These are phyloP conservation scores for Pythium brachiatum DNA, from an alignment of 352 stramenopile genomes.

Conservation along the genomic window DNA sequence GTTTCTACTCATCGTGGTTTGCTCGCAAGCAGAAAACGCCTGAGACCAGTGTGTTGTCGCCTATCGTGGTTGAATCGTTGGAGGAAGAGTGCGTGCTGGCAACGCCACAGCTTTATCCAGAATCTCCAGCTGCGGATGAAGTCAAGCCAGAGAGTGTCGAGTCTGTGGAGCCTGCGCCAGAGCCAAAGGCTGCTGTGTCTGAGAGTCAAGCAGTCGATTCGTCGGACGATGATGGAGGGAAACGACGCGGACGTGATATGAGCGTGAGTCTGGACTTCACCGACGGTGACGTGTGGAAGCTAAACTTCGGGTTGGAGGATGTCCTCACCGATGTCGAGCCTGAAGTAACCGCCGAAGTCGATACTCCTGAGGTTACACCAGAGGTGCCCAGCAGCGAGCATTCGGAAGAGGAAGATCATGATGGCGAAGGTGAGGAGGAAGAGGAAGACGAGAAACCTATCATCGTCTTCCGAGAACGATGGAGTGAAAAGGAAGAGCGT, in stretches of 20 bases:
- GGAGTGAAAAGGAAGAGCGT: slow-evolving; percentile 71
- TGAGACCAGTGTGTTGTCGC: background rate
- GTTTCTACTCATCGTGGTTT: slow-evolving; percentile 76
- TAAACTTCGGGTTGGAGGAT: slow-evolving; percentile 76
- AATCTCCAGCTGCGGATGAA: background rate
- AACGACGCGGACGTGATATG: slow-evolving; percentile 44
- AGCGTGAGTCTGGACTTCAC: slow-evolving; percentile 76
- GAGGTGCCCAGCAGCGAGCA: slow-evolving; percentile 6
- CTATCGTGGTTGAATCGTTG: background rate
- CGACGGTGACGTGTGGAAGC: slow-evolving; percentile 63
- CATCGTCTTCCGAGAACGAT: slow-evolving; percentile 82
- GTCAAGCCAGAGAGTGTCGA: slow-evolving; percentile 4
- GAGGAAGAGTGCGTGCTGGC: slow-evolving; percentile 11
- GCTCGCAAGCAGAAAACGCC: slow-evolving; percentile 41
- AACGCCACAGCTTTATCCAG: slow-evolving; percentile 4
- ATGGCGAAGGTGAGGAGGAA: slow-evolving; percentile 44
- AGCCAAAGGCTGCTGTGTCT: slow-evolving; percentile 7
- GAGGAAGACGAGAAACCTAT: slow-evolving; percentile 61
- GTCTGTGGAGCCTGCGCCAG: slow-evolving; percentile 10
- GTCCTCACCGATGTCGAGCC: slow-evolving; percentile 49
- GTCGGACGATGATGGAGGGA: slow-evolving; percentile 33
- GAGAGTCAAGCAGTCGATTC: slow-evolving; percentile 9
- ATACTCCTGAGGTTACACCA: slow-evolving; percentile 15
- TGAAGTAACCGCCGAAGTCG: slow-evolving; percentile 23
- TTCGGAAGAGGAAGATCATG: slow-evolving; percentile 3